phyloP scores from a whole-genome alignment of 2,329 filamentous ascomycete species.

The Botrytis sinoallii region DNA sequence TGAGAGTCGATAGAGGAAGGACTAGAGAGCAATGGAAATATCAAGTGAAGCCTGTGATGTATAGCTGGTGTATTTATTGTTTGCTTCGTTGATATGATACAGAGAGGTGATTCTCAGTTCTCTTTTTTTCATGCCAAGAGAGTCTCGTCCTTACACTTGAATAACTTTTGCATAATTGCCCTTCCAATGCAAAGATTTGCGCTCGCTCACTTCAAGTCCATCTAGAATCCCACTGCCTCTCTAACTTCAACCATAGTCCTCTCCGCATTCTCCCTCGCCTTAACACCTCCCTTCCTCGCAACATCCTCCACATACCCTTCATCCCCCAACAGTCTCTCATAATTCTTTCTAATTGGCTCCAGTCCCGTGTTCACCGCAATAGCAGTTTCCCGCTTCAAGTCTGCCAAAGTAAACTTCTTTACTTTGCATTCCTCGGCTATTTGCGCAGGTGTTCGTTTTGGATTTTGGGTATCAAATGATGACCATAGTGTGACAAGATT shows the following conservation, averaged over 20 bases:
- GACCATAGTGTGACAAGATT: conserved; percentile 83
- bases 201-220: no score
- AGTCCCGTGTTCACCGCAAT: conserved; percentile 55
- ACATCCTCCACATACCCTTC: conserved; percentile 56
- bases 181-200: background rate
- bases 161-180: background rate
- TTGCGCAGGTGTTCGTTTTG: conserved; percentile 41
- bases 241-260: conserved; percentile 47
- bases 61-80: background rate
- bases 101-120: background rate
- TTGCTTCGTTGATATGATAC: background rate
- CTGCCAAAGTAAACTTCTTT: conserved; percentile 46
- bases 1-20: background rate
- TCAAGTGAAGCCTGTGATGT: background rate
- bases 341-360: conserved; percentile 54
- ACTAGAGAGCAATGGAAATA: background rate
- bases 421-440: conserved; percentile 43
- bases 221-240: conserved; percentile 42
- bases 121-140: background rate
- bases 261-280: conserved; percentile 60
- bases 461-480: conserved; percentile 54
- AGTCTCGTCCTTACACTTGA: background rate
- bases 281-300: conserved; percentile 55
- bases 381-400: conserved; percentile 63
- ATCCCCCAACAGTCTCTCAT: conserved; percentile 48